Evolutionary conservation across 495 filamentous ascomycete genomes (phyloP).

Genomic region (Penicillium psychrofluorescens): DNA sequence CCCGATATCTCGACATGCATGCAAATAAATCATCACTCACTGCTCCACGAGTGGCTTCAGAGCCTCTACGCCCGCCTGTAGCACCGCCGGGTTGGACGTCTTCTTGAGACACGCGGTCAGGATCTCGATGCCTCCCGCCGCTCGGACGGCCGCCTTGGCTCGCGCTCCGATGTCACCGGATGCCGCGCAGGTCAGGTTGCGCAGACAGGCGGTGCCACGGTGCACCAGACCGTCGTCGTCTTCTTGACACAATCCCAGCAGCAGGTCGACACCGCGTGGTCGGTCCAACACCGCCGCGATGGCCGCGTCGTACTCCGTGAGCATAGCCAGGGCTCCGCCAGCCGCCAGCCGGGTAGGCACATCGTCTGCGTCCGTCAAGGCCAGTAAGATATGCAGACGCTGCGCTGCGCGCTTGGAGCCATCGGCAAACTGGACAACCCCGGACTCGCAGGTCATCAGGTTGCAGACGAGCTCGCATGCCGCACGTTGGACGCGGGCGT

Average conservation of each 20-base stretch:
- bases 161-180: slow-evolving; percentile 34
- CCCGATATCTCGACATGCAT: too few species aligned
- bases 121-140: slow-evolving; percentile 48
- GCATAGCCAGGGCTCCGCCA: slow-evolving; percentile 77
- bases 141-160: slow-evolving; percentile 30
- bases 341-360: slow-evolving; percentile 71
- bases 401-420: slow-evolving; percentile 58
- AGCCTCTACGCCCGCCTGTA: slow-evolving; percentile 56
- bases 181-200: slow-evolving; percentile 36
- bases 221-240: slow-evolving; percentile 68
- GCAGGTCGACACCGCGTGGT: slow-evolving; percentile 59
- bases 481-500: slow-evolving; percentile 71
- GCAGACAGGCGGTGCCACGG: slow-evolving; percentile 68
- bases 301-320: slow-evolving; percentile 69
- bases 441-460: slow-evolving; percentile 69
- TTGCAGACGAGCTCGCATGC: slow-evolving; percentile 89
- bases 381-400: slow-evolving; percentile 73
- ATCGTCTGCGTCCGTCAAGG: slow-evolving; percentile 81
- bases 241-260: slow-evolving; percentile 70
- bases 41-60: slow-evolving; percentile 51
- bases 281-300: slow-evolving; percentile 61
- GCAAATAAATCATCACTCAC: slow-evolving; percentile 6
- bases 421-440: slow-evolving; percentile 68
- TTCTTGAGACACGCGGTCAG: slow-evolving; percentile 58
- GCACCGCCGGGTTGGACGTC: slow-evolving; percentile 53